Conservation (phyloP, 495 filamentous ascomycete genomes). For the Neurospora terricola region DNA sequence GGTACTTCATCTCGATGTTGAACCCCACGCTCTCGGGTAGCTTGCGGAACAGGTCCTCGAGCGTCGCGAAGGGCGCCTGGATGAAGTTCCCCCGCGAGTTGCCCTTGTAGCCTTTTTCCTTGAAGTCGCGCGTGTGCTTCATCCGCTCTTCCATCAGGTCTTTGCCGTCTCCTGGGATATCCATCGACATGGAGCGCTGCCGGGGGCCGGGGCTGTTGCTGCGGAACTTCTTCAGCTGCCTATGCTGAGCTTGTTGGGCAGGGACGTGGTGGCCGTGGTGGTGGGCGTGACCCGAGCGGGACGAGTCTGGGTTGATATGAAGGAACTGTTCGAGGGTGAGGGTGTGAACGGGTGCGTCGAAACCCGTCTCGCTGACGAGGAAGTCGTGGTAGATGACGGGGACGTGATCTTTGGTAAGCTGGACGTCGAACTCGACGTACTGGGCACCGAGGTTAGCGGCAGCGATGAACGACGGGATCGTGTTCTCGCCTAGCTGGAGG, state of each 20-base stretch:
- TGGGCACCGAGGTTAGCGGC: slow-evolving; percentile 87
- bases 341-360: slow-evolving; percentile 93
- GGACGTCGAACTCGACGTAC: slow-evolving; percentile 92
- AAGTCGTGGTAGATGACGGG: slow-evolving; percentile 99
- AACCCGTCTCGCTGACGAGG: slow-evolving; percentile 94
- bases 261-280: not conserved
- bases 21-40: slow-evolving; percentile 76
- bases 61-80: slow-evolving; percentile 85
- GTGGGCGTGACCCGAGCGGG: slow-evolving; percentile 1
- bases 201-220: slow-evolving; percentile 27
- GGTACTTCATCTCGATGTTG: slow-evolving; percentile 99
- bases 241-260: slow-evolving; percentile 15
- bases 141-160: slow-evolving; percentile 77
- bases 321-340: slow-evolving; percentile 92
- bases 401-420: slow-evolving; percentile 96
- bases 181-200: slow-evolving; percentile 39
- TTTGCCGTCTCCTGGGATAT: slow-evolving; percentile 20
- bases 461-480: slow-evolving; percentile 87
- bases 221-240: slow-evolving; percentile 18
- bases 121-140: slow-evolving; percentile 94
- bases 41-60: slow-evolving; percentile 85
- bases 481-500: slow-evolving; percentile 93
- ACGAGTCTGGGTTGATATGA: slow-evolving; percentile 57
- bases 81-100: slow-evolving; percentile 91
- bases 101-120: slow-evolving; percentile 80